Evolutionary conservation across 345 rosid genomes (phyloP).

Genomic region (Cardamine resedifolia): DNA sequence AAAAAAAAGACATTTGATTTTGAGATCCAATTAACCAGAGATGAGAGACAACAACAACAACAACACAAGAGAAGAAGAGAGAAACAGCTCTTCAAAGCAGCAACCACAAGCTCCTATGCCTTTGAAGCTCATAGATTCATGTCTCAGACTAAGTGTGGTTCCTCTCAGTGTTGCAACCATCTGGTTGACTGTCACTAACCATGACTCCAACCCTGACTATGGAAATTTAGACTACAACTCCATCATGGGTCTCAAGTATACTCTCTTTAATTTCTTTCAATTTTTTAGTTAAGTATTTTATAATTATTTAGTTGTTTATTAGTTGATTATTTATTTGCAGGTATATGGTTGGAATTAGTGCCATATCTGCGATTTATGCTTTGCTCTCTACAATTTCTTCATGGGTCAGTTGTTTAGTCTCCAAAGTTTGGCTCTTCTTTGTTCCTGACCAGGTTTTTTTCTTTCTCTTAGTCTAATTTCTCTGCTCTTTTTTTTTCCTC

Average conservation of each 20-base stretch:
- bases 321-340: constrained; percentile 35
- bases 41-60: constrained; percentile 30
- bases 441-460: constrained; percentile 78
- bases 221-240: constrained; percentile 55
- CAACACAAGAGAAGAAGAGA: constrained; percentile 30
- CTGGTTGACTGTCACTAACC: constrained; percentile 74
- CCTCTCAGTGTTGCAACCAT: constrained; percentile 75
- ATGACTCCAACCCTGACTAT: constrained; percentile 56
- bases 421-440: constrained; percentile 82
- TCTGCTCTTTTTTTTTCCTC: neutral
- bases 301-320: neutral
- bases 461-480: neutral
- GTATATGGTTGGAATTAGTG: constrained; percentile 73
- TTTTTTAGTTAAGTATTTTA: neutral
- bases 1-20: neutral
- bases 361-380: constrained; percentile 68
- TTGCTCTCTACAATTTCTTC: constrained; percentile 50
- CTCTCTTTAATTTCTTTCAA: neutral
- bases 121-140: constrained; percentile 59
- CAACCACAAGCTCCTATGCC: constrained; percentile 37
- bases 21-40: constrained; percentile 16
- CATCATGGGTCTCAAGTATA: constrained; percentile 75
- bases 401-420: constrained; percentile 55
- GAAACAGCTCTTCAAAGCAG: constrained; percentile 26
- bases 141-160: constrained; percentile 69